These are phyloP conservation scores for Alternaria dauci DNA, from an alignment of 2,329 filamentous ascomycete species.

Conservation along the genomic window DNA sequence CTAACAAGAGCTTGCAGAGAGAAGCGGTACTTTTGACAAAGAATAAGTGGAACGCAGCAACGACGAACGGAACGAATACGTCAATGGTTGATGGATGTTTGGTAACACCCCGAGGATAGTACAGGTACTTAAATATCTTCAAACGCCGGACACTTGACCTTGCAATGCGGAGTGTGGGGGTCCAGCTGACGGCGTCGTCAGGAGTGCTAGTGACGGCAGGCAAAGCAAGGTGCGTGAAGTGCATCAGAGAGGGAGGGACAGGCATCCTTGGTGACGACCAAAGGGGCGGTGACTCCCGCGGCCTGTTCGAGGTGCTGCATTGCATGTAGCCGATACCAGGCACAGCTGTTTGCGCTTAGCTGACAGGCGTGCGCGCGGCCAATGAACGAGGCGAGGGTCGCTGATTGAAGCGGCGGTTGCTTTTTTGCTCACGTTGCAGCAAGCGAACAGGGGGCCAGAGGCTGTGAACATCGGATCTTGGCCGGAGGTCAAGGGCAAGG, in stretches of 20 bases:
- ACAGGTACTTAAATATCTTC: conserved; percentile 49
- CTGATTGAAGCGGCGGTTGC: conserved; percentile 41
- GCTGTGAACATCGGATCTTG: conserved; percentile 43
- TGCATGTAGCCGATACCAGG: conserved; percentile 47
- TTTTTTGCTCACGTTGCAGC: conserved; percentile 42
- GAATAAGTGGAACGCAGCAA: conserved; percentile 35
- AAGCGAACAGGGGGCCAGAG: conserved; percentile 31
- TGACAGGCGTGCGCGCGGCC: conserved; percentile 27
- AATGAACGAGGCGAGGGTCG: conserved; percentile 38
- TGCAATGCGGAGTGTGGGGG: conserved; percentile 47
- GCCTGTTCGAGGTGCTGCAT: conserved; percentile 32
- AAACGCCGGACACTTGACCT: conserved; percentile 32
- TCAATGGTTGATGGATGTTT: conserved; percentile 43
- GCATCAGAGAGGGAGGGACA: conserved; percentile 35
- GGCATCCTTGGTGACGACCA: conserved; percentile 39
- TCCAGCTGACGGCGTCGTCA: conserved; percentile 50
- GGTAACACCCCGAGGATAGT: conserved; percentile 40
- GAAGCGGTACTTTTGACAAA: conserved; percentile 45
- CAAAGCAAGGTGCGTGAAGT: conserved; percentile 41
- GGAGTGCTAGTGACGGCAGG: conserved; percentile 40
- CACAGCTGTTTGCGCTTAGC: conserved; percentile 43
- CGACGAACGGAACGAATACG: conserved; percentile 46
- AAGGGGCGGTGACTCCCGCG: conserved; percentile 47
- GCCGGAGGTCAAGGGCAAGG: conserved; percentile 42
- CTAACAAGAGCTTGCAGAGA: conserved; percentile 31